A percentile compares a stretch with the other conserved stretches of the same genome.
phyloP scores from a whole-genome alignment of 2,329 filamentous ascomycete species.

The Ophiocordyceps camponoti-saundersi region DNA sequence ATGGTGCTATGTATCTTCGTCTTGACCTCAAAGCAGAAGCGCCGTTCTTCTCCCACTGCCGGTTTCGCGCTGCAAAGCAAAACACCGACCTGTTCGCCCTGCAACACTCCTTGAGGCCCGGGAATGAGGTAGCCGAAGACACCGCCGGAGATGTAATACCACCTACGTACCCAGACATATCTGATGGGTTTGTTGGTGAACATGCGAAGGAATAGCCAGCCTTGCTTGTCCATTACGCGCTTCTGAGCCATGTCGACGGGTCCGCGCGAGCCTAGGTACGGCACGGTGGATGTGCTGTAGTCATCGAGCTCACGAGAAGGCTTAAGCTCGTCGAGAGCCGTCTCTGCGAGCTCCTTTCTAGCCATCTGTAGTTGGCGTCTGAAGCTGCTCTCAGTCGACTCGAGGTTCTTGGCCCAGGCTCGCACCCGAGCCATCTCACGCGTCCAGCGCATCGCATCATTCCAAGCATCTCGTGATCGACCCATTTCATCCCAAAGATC shows the following conservation, averaged over 20 bases:
- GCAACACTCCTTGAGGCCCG: slow-evolving; percentile 70
- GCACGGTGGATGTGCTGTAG: slow-evolving; percentile 79
- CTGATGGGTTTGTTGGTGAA: slow-evolving; percentile 76
- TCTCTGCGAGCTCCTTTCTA: slow-evolving; percentile 67
- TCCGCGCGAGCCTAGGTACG: slow-evolving; percentile 59
- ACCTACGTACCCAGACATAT: slow-evolving; percentile 77
- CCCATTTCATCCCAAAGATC: slow-evolving; percentile 85
- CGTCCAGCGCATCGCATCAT: slow-evolving; percentile 48
- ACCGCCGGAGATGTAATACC: slow-evolving; percentile 91
- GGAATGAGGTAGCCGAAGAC: slow-evolving; percentile 93
- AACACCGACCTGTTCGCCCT: slow-evolving; percentile 92
- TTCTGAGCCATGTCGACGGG: slow-evolving; percentile 45
- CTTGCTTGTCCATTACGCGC: slow-evolving; percentile 63
- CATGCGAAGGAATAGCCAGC: slow-evolving; percentile 77
- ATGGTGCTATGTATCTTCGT: slow-evolving; percentile 85
- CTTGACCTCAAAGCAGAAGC: slow-evolving; percentile 97
- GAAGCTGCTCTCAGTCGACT: slow-evolving; percentile 70
- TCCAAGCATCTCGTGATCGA: slow-evolving; percentile 46
- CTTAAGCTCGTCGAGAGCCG: slow-evolving; percentile 49
- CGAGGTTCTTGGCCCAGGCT: slow-evolving; percentile 91
- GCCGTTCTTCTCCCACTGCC: slow-evolving; percentile 77
- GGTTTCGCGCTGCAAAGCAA: slow-evolving; percentile 85
- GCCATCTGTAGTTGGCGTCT: slow-evolving; percentile 65
- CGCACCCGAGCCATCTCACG: slow-evolving; percentile 80
- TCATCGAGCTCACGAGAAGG: slow-evolving; percentile 88